These are phyloP conservation scores for Pseudogymnoascus sp. DNA, from an alignment of 2,329 filamentous ascomycete species.

Conservation along the genomic window DNA sequence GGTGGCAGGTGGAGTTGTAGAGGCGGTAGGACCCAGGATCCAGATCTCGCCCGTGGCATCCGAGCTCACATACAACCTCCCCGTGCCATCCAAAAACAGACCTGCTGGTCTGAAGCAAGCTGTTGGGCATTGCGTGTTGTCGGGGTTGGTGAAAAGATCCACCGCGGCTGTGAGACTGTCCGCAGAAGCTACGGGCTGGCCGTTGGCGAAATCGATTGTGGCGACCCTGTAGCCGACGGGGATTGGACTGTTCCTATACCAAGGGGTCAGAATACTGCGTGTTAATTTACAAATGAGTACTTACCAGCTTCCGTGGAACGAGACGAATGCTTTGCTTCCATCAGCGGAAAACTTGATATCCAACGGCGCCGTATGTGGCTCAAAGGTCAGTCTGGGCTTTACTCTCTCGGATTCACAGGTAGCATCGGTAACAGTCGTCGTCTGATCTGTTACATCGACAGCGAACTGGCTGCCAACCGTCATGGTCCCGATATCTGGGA, in stretches of 20 bases:
- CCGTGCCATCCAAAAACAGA: constrained; percentile 45
- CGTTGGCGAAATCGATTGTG: constrained; percentile 34
- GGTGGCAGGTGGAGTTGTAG: constrained; percentile 5
- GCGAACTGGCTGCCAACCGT: constrained; percentile 45
- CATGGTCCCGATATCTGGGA: constrained; percentile 37
- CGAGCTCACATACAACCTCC: constrained; percentile 54
- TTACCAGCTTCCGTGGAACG: constrained; percentile 66
- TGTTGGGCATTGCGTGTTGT: constrained; percentile 44
- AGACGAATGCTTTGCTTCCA: constrained; percentile 54
- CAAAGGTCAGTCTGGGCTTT: constrained; percentile 50
- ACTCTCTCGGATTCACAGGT: constrained; percentile 38
- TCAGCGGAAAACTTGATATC: constrained; percentile 59
- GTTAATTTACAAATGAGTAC: constrained; percentile 13
- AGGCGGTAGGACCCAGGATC: constrained; percentile 34
- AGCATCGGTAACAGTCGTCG: constrained; percentile 36
- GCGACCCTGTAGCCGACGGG: constrained; percentile 41
- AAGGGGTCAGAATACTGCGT: constrained; percentile 17
- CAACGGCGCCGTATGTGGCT: constrained; percentile 63
- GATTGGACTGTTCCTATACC: constrained; percentile 19
- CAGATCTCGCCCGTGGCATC: constrained; percentile 61
- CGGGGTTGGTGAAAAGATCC: constrained; percentile 47
- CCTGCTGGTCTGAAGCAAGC: constrained; percentile 57
- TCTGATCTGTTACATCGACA: constrained; percentile 25
- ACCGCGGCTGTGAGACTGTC: constrained; percentile 40
- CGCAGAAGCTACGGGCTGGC: constrained; percentile 33